Percentiles rank a stretch among this genome's conserved stretches.
Conservation (phyloP, 2,329 filamentous ascomycete species). For the Fusarium veterinarium region DNA sequence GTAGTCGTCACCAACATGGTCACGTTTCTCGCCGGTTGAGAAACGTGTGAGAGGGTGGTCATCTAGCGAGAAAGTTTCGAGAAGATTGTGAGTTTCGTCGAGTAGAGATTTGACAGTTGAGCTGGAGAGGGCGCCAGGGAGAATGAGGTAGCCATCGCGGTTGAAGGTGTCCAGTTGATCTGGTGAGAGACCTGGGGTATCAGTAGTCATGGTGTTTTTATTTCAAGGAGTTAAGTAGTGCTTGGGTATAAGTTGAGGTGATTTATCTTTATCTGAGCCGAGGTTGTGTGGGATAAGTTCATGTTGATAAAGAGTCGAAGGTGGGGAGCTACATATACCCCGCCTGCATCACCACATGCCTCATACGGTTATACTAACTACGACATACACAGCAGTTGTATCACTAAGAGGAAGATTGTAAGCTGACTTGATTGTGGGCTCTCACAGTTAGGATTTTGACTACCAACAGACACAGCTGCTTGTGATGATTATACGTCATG, state of each 20-base stretch:
- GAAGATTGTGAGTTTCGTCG: slow-evolving; percentile 77
- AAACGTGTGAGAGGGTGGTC: slow-evolving; percentile 95
- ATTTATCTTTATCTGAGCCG: background rate
- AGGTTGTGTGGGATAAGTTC: slow-evolving; percentile 24
- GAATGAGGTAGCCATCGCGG: slow-evolving; percentile 88
- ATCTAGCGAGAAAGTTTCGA: slow-evolving; percentile 79
- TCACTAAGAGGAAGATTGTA: background rate
- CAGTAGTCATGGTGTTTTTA: slow-evolving; percentile 23
- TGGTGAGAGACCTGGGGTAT: slow-evolving; percentile 69
- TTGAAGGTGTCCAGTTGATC: slow-evolving; percentile 79
- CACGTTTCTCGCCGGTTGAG: slow-evolving; percentile 79
- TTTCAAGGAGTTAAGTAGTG: too few species aligned
- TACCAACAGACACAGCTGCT: background rate
- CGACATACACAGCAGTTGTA: background rate
- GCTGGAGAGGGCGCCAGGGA: slow-evolving; percentile 79
- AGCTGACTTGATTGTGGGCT: background rate
- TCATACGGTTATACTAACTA: background rate
- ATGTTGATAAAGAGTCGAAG: slow-evolving; percentile 24
- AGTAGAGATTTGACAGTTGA: slow-evolving; percentile 76
- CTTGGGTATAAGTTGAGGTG: background rate
- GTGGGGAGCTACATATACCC: slow-evolving; percentile 38
- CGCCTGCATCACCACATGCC: slow-evolving; percentile 27
- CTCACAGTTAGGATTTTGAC: background rate
- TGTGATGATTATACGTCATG: background rate
- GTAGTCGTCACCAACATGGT: slow-evolving; percentile 94